phyloP scores from a whole-genome alignment of 352 stramenopile genomes.

The Phytophthora pisi region DNA sequence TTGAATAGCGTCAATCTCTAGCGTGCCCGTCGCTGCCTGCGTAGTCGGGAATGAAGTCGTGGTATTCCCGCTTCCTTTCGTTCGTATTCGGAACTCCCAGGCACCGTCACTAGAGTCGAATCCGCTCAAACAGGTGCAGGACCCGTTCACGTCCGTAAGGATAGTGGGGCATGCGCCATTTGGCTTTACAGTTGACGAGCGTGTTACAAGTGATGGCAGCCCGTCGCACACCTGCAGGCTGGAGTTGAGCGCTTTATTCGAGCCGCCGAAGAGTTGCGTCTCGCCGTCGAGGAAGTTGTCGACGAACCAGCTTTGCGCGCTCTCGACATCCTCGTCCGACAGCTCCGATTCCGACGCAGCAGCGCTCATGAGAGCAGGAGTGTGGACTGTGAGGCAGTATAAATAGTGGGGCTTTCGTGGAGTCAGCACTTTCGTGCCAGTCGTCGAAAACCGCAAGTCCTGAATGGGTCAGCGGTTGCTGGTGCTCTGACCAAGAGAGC shows the following conservation, averaged over 20 bases:
- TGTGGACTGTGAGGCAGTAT: constrained; percentile 5
- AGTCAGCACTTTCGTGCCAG: constrained; percentile 11
- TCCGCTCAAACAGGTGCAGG: constrained; percentile 49
- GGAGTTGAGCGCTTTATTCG: constrained; percentile 13
- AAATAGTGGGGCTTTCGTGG: constrained; percentile 21
- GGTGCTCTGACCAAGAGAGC: constrained; percentile 8
- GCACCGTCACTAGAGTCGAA: constrained; percentile 6
- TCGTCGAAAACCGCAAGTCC: constrained; percentile 7
- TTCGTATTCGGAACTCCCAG: constrained; percentile 33
- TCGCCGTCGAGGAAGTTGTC: constrained; percentile 41
- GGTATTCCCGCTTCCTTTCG: constrained; percentile 6
- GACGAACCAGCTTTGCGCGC: constrained; percentile 35
- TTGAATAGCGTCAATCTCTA: constrained; percentile 36
- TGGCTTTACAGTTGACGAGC: constrained; percentile 23
- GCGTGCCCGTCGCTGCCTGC: constrained; percentile 14
- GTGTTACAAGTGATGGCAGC: constrained; percentile 34
- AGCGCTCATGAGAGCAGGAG: constrained; percentile 7
- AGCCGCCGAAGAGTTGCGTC: constrained; percentile 35
- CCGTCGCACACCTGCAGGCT: constrained; percentile 31
- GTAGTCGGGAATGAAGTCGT: constrained; percentile 14
- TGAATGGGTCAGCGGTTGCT: constrained; percentile 11
- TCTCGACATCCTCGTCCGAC: constrained; percentile 17
- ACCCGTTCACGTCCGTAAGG: constrained; percentile 38
- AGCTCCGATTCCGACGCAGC: background rate
- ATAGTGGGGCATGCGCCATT: constrained; percentile 38